phyloP scores from a whole-genome alignment of 2,329 filamentous ascomycete species.

The Aaosphaeria pasadenensis region DNA sequence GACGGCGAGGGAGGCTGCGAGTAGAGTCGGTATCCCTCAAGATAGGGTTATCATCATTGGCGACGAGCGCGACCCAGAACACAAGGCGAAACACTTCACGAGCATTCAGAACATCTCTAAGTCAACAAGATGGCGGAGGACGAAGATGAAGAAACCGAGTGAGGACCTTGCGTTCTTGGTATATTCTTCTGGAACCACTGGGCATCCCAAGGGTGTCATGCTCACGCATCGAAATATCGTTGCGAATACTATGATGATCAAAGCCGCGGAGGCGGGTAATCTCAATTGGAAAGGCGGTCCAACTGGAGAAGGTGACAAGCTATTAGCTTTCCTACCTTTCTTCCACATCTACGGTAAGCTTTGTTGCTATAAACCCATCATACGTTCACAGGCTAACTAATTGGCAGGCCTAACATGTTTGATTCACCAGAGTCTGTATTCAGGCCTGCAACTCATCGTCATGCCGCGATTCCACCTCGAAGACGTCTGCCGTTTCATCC shows the following conservation, averaged over 20 bases:
- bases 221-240: constrained; percentile 81
- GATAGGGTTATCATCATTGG: constrained; percentile 76
- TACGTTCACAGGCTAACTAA: constrained; percentile 4
- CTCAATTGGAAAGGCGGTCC: constrained; percentile 57
- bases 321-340: constrained; percentile 80
- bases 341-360: constrained; percentile 84
- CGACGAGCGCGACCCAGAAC: constrained; percentile 59
- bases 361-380: neutral
- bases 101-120: constrained; percentile 64
- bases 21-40: constrained; percentile 65
- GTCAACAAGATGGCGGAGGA: constrained; percentile 56
- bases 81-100: constrained; percentile 68
- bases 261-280: constrained; percentile 44
- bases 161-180: constrained; percentile 81
- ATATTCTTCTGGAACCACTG: constrained; percentile 88
- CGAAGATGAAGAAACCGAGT: constrained; percentile 59
- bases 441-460: constrained; percentile 65
- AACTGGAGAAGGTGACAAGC: constrained; percentile 64
- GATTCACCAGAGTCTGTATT: constrained; percentile 65
- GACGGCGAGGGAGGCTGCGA: constrained; percentile 65
- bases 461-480: constrained; percentile 81
- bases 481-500: constrained; percentile 72
- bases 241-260: constrained; percentile 58
- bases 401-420: constrained; percentile 64
- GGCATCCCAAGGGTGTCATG: constrained; percentile 87